These are phyloP conservation scores for Tetragonia tetragonoides DNA, from an alignment of 148 eudicot genomes.

Conservation along the genomic window DNA sequence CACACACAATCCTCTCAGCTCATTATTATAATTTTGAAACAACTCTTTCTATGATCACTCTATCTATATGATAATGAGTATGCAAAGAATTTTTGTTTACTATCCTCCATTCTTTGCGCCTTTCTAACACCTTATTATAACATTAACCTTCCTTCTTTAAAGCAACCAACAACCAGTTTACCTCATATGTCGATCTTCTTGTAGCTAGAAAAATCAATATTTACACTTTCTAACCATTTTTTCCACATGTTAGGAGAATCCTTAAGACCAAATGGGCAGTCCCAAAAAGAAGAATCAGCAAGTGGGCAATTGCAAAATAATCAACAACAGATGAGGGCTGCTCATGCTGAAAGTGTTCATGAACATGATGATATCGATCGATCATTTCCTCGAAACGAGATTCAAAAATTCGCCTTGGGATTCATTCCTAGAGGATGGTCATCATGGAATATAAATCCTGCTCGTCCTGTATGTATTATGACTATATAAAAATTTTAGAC, in stretches of 20 bases:
- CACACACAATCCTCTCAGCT: not conserved
- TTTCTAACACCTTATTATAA: not conserved
- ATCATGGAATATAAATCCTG: constrained; percentile 20
- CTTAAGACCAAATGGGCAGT: constrained; percentile 8
- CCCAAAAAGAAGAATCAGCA: constrained; percentile 18
- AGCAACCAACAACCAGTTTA: not conserved
- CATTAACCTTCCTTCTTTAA: not conserved
- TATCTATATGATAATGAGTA: not conserved
- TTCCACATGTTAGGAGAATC: constrained; percentile 21
- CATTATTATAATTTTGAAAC: not conserved
- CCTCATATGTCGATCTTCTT: not conserved
- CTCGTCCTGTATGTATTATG: constrained; percentile 39
- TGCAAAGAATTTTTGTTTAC: not conserved
- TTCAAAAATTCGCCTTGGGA: constrained; percentile 8
- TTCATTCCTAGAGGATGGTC: constrained; percentile 20
- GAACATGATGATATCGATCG: not conserved
- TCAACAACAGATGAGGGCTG: constrained; percentile 18
- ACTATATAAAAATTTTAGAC: not conserved
- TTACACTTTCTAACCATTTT: not conserved
- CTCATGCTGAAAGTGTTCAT: not conserved
- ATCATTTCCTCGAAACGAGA: not conserved
- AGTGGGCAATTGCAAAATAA: constrained; percentile 17
- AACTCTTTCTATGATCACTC: not conserved
- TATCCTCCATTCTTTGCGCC: not conserved
- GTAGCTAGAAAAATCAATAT: not conserved